phyloP scores from a whole-genome alignment of 2,329 filamentous ascomycete genomes.

The Aureobasidium musti region DNA sequence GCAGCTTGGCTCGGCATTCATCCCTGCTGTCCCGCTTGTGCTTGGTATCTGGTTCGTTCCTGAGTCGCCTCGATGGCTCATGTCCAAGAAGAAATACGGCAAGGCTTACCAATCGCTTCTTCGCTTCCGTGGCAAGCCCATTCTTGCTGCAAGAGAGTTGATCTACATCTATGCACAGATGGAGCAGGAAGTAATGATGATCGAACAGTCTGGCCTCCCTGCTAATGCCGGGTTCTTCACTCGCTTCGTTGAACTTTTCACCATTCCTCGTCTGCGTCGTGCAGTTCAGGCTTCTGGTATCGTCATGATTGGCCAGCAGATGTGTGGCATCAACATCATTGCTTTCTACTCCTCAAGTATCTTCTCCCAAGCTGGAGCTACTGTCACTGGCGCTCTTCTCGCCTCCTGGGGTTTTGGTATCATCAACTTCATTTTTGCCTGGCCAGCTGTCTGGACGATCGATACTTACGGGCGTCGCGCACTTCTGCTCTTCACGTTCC shows the following conservation, averaged over 20 bases:
- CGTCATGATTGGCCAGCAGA: conserved; percentile 72
- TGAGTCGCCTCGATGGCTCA: conserved; percentile 40
- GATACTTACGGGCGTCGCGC: conserved; percentile 42
- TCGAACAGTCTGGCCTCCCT: conserved; percentile 40
- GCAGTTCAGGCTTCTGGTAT: conserved; percentile 75
- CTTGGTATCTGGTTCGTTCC: conserved; percentile 45
- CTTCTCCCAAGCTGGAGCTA: conserved; percentile 36
- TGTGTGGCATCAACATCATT: conserved; percentile 53
- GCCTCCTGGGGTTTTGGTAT: conserved; percentile 62
- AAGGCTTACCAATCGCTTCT: conserved; percentile 46
- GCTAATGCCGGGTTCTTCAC: conserved; percentile 44
- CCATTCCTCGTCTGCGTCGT: conserved; percentile 66
- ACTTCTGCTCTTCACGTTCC: conserved; percentile 52
- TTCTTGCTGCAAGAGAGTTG: conserved; percentile 48
- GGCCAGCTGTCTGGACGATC: conserved; percentile 59
- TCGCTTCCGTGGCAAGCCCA: conserved; percentile 44
- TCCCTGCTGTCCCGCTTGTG: conserved; percentile 50
- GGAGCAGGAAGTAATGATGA: conserved; percentile 35
- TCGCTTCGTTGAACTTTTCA: conserved; percentile 61
- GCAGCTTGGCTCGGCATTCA: conserved; percentile 51
- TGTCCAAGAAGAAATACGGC: conserved; percentile 46
- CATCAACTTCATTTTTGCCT: conserved; percentile 61
- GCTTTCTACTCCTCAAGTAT: conserved; percentile 33
- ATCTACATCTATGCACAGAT: conserved; percentile 46
- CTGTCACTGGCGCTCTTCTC: conserved; percentile 46